A percentile compares a stretch with the other conserved stretches of the same genome.
Conservation (phyloP, 2,329 filamentous ascomycete genomes). For the Aspergillus amoenus region DNA sequence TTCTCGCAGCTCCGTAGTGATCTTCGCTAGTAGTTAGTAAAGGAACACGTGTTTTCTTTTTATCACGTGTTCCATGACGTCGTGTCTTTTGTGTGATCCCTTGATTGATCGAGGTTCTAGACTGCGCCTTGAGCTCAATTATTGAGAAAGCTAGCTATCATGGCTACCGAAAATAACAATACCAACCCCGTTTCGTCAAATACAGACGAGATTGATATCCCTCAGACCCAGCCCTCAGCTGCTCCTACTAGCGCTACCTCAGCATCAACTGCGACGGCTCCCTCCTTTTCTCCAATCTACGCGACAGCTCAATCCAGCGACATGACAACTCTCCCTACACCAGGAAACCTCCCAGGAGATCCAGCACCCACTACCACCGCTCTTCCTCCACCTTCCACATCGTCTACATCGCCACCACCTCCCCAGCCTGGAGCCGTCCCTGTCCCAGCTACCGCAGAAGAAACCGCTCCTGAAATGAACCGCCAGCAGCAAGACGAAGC, state of each 20-base stretch:
- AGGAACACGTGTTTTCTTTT: not conserved
- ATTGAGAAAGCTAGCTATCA: constrained; percentile 1
- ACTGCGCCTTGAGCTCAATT: not conserved
- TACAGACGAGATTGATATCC: not conserved
- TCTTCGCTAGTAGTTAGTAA: not conserved
- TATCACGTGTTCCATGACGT: constrained; percentile 7
- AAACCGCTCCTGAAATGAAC: constrained; percentile 1
- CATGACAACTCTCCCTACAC: constrained; percentile 12
- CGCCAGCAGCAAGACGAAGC: not conserved
- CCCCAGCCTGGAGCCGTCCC: constrained; percentile 39
- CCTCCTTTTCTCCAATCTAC: constrained; percentile 35
- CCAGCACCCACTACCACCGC: constrained; percentile 22
- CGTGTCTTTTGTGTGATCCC: not conserved
- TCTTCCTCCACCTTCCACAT: constrained; percentile 24
- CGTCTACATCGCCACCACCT: constrained; percentile 37
- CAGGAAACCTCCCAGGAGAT: constrained; percentile 11
- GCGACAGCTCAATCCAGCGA: constrained; percentile 20
- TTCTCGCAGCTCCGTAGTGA: not conserved
- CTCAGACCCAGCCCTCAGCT: not conserved
- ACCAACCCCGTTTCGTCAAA: not conserved
- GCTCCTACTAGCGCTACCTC: constrained; percentile 1
- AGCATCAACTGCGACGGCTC: constrained; percentile 25
- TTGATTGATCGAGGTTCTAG: not conserved
- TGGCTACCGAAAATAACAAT: constrained; percentile 2
- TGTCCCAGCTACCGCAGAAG: constrained; percentile 10